Conservation (phyloP, 2,329 filamentous ascomycete species). For the Aspergillus pseudonomiae region DNA sequence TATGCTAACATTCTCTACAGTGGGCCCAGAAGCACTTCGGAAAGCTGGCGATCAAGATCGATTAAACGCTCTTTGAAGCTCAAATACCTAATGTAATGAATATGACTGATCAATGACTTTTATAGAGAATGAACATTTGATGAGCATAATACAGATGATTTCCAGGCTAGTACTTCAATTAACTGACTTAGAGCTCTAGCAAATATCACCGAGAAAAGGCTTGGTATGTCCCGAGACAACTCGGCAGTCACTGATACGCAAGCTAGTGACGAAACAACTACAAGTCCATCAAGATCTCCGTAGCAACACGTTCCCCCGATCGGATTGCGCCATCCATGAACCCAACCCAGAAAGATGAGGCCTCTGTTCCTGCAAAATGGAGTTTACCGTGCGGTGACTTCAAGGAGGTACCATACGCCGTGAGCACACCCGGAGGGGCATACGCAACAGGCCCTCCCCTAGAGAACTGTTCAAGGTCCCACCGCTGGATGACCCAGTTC, state of each 20-base stretch:
- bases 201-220: background rate
- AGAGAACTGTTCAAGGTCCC: constrained; percentile 29
- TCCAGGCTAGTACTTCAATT: background rate
- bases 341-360: constrained; percentile 25
- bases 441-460: constrained; percentile 29
- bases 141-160: background rate
- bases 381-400: constrained; percentile 19
- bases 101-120: background rate
- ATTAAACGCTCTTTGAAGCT: constrained; percentile 20
- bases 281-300: constrained; percentile 9
- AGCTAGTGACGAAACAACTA: background rate
- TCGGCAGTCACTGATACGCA: background rate
- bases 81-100: background rate
- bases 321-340: constrained; percentile 32
- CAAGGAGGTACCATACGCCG: constrained; percentile 22
- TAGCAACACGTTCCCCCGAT: constrained; percentile 22
- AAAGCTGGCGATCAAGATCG: constrained; percentile 55
- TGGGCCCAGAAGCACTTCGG: constrained; percentile 59
- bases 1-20: constrained; percentile 29
- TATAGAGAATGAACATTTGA: background rate
- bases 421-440: constrained; percentile 23
- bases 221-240: background rate
- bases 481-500: constrained; percentile 22
- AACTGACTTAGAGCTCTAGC: background rate
- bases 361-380: constrained; percentile 31